Base-by-base conservation (phyloP, 306 rosid species). In the Styphnolobium japonicum region DNA sequence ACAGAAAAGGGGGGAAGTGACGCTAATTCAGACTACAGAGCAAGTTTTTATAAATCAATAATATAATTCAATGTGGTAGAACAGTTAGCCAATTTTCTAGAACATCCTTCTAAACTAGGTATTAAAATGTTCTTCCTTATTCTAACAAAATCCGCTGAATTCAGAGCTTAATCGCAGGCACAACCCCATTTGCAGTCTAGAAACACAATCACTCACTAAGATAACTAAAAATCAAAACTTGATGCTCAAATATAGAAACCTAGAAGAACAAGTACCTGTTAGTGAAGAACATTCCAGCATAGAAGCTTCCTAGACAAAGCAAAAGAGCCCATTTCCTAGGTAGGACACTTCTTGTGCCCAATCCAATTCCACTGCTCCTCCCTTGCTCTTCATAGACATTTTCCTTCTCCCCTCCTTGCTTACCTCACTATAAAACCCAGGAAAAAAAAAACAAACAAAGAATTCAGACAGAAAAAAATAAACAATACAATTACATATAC, bases 281-380 rank as follows among this genome's bases (percentile, higher is more conserved):
- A 18, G 97, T 83, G 86, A 89, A 91, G 80, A 90, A 83, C 89
- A 87, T 91, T 83, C 97, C 97, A 34, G 97, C 93, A 85, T 84
- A 91, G 85, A 94, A 94, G 87, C 97, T 85, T 80, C 90, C 92
- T 8, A 91, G 27, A 76, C 97, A 94, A 45, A 92, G 88, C 25
- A 92, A 72, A 85, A 92, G 63, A 75, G 88, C 83, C 97, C 89
- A 86, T 78, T 87, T 91, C 81, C 89, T 89, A 12, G 87, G 79
- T 19, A 94, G 14, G 42, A 80, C 86, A 80, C 33, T 87, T 82
- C 83, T 91, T 55, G 84, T 64, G 45, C 75, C 63, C 15, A 73
- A n/a, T n/a, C n/a, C n/a, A n/a, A 11, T 70, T 85, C 94, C 9
- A 84, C 64, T 34, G 78, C 88, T 73, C 88, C 88, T 55, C 90